Percentiles rank a stretch among this genome's conserved stretches.
Conservation (phyloP, 768 basidiomycete genomes). For the Grammothele lineata region DNA sequence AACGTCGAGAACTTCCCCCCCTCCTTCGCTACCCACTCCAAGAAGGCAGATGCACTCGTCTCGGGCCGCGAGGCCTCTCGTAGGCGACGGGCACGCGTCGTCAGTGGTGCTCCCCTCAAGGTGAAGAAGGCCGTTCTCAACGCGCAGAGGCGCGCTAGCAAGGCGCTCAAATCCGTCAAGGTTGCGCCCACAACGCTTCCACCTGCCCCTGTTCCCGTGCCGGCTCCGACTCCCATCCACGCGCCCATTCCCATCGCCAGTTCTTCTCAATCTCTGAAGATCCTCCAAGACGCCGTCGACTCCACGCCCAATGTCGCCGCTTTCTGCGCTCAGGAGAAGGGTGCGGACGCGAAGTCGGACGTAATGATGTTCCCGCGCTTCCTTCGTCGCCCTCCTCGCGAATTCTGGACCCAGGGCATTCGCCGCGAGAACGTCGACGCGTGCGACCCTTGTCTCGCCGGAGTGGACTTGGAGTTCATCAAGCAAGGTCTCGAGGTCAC, state of each 20-base stretch:
- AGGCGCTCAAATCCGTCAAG: constrained; percentile 6
- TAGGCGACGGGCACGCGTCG: constrained; percentile 17
- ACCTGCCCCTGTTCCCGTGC: background rate
- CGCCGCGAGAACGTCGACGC: constrained; percentile 50
- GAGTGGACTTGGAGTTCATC: constrained; percentile 61
- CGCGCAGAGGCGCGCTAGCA: constrained; percentile 13
- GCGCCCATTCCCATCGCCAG: constrained; percentile 14
- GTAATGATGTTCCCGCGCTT: constrained; percentile 66
- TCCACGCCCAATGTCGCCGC: no score
- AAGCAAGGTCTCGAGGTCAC: constrained; percentile 44
- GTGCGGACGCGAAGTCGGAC: constrained; percentile 20
- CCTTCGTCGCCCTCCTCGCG: constrained; percentile 57
- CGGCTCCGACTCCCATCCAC: background rate
- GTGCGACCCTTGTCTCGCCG: constrained; percentile 46
- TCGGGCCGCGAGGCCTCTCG: constrained; percentile 18
- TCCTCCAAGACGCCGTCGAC: background rate
- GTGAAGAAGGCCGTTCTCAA: constrained; percentile 13
- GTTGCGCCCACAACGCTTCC: background rate
- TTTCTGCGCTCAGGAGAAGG: background rate
- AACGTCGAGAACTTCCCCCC: constrained; percentile 23
- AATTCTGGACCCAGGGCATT: constrained; percentile 35
- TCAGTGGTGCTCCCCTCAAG: constrained; percentile 11
- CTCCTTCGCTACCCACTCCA: constrained; percentile 3
- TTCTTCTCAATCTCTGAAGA: background rate
- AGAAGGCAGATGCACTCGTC: constrained; percentile 14